These are phyloP conservation scores for Jackrogersella multiformis DNA, from an alignment of 495 filamentous ascomycete genomes.

Conservation along the genomic window DNA sequence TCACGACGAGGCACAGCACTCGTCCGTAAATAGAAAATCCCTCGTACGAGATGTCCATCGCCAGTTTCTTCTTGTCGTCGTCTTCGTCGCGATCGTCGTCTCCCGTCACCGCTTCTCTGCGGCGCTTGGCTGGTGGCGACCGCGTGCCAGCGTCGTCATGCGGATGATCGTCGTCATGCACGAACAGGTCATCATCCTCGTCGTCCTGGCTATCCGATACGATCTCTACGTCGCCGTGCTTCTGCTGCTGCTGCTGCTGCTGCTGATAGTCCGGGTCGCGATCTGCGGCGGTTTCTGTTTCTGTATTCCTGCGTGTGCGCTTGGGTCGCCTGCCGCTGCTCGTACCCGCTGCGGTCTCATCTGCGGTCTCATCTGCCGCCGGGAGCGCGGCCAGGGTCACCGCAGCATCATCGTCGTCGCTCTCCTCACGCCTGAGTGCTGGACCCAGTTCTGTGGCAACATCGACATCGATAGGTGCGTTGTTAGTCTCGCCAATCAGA, in stretches of 20 bases:
- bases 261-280: constrained; percentile 23
- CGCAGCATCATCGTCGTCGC: constrained; percentile 54
- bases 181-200: constrained; percentile 51
- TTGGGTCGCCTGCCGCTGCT: constrained; percentile 43
- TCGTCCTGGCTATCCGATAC: constrained; percentile 42
- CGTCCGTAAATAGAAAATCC: constrained; percentile 94
- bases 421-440: constrained; percentile 43
- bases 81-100: constrained; percentile 47
- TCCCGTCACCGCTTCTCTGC: constrained; percentile 50
- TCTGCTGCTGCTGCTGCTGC: too few relatives aligned
- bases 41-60: constrained; percentile 85
- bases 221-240: constrained; percentile 30
- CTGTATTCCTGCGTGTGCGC: constrained; percentile 42
- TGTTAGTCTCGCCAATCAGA: constrained; percentile 64
- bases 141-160: constrained; percentile 40
- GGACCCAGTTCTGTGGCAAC: constrained; percentile 38
- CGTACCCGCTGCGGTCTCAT: constrained; percentile 44
- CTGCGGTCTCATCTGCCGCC: constrained; percentile 45
- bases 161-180: constrained; percentile 31
- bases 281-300: constrained; percentile 43
- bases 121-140: constrained; percentile 59
- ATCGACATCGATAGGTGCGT: constrained; percentile 61
- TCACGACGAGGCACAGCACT: constrained; percentile 89
- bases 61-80: constrained; percentile 91
- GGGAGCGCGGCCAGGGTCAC: constrained; percentile 58